Evolutionary conservation across 2,329 filamentous ascomycete genomes (phyloP).

Genomic region (Bipolaris bicolor): DNA sequence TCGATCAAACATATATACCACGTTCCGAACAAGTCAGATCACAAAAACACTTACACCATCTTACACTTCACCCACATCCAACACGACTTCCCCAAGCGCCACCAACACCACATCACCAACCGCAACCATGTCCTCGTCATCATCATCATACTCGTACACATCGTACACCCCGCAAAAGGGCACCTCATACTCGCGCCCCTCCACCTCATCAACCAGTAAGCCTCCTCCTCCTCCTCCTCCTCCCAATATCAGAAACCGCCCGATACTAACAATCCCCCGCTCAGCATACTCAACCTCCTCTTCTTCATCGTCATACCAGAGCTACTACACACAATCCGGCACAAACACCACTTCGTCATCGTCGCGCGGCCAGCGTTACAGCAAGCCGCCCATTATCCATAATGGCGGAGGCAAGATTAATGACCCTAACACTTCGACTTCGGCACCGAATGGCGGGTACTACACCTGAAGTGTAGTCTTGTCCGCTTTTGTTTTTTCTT

Average conservation of each 20-base stretch:
- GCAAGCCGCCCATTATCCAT: conserved; percentile 39
- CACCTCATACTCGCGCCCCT: conserved; percentile 20
- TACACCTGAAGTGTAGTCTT: conserved; percentile 26
- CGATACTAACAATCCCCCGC: conserved; percentile 27
- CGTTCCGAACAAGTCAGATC: not conserved
- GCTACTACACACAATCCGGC: conserved; percentile 35
- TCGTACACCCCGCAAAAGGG: not conserved
- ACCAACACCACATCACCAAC: not conserved
- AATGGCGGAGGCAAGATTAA: conserved; percentile 39
- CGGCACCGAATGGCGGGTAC: conserved; percentile 38
- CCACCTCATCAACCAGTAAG: conserved; percentile 8
- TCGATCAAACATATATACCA: not conserved
- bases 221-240: not conserved
- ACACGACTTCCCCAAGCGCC: not conserved
- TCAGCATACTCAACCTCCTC: conserved; percentile 34
- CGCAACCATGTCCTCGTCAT: not conserved
- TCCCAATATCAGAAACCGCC: conserved; percentile 28
- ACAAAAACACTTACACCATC: not conserved
- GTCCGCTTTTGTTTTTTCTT: not conserved
- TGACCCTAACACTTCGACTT: conserved; percentile 39
- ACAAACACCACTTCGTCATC: conserved; percentile 17
- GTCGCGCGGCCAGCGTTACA: conserved; percentile 33
- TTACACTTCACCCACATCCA: not conserved
- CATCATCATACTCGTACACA: not conserved
- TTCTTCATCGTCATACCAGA: conserved; percentile 33